Percentiles rank a stretch among this genome's conserved stretches.
Conservation (phyloP, 2,329 filamentous ascomycete species). For the Lasiodiplodia hormozganensis region DNA sequence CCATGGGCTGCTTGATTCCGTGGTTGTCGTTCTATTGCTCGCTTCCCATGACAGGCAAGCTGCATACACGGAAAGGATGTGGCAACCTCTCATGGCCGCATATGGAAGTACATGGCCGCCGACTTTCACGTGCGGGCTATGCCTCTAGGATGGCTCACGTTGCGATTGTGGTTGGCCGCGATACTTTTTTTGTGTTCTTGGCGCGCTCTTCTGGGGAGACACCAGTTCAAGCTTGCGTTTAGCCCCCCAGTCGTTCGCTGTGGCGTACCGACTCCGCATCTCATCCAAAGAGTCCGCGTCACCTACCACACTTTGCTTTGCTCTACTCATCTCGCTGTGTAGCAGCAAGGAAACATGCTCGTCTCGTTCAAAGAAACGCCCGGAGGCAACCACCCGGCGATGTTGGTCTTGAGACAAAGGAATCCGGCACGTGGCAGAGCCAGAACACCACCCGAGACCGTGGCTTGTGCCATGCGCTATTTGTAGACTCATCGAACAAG, state of each 20-base stretch:
- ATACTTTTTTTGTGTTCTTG: background rate
- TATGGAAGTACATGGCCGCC: background rate
- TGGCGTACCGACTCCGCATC: background rate
- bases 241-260: background rate
- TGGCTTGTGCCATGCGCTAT: background rate
- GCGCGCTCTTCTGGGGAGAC: too few species aligned
- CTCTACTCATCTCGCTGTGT: background rate
- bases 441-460: background rate
- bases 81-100: background rate
- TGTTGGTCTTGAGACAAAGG: background rate
- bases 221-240: background rate
- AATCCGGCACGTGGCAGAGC: constrained; percentile 1
- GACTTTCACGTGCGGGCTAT: background rate
- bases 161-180: background rate
- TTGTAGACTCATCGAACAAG: background rate
- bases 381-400: background rate
- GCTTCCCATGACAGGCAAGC: background rate
- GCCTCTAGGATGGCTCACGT: background rate
- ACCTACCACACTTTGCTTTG: background rate
- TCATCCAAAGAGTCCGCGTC: too few species aligned
- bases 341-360: background rate
- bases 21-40: background rate
- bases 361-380: background rate
- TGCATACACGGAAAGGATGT: background rate
- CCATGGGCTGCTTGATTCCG: background rate